Evolutionary conservation across 768 basidiomycete genomes (phyloP).

Genomic region (Hirschioporus abietinus): DNA sequence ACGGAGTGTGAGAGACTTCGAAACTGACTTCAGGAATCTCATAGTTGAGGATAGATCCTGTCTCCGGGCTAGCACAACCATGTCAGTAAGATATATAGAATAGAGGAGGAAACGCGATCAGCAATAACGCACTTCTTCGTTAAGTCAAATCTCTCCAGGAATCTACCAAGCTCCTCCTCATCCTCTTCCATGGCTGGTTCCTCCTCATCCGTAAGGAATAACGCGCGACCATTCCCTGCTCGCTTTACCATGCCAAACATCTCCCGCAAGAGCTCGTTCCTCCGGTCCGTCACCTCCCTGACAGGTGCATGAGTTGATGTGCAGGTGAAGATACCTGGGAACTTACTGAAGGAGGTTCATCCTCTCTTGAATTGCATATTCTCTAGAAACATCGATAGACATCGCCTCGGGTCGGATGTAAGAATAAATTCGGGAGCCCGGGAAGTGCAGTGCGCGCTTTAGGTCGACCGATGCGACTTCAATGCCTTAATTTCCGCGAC

Average conservation of each 20-base stretch:
- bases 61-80: slow-evolving; percentile 25
- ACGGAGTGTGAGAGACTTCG: background rate
- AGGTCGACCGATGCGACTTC: background rate
- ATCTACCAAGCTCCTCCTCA: slow-evolving; percentile 37
- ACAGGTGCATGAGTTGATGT: background rate
- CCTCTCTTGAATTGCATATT: background rate
- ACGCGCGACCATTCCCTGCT: slow-evolving; percentile 41
- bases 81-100: background rate
- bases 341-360: background rate
- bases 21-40: slow-evolving; percentile 19
- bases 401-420: background rate
- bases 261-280: slow-evolving; percentile 67
- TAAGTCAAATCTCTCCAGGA: slow-evolving; percentile 55
- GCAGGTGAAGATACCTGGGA: background rate
- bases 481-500: background rate
- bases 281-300: slow-evolving; percentile 57
- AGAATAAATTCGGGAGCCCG: background rate
- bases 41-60: slow-evolving; percentile 23
- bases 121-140: slow-evolving; percentile 37
- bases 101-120: slow-evolving; percentile 9
- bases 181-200: slow-evolving; percentile 24
- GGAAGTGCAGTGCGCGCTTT: background rate
- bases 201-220: slow-evolving; percentile 30
- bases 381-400: background rate
- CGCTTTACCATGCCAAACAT: slow-evolving; percentile 63